Conservation (phyloP, 2,329 filamentous ascomycete species). For the Fusarium chaquense region DNA sequence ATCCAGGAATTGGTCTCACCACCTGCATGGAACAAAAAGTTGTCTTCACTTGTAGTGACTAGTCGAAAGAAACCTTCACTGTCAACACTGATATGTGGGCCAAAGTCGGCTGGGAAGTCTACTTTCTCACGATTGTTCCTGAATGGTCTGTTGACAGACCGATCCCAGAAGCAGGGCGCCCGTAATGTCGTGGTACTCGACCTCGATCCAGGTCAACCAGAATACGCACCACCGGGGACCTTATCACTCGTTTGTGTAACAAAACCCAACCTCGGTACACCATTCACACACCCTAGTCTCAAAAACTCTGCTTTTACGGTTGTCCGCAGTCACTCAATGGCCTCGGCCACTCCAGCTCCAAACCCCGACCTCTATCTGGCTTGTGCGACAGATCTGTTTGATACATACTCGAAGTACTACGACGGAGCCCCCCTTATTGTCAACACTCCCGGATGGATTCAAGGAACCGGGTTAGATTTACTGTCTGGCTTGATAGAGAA, state of each 20-base stretch:
- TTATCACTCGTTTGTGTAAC: conserved; percentile 74
- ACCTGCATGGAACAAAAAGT: conserved; percentile 70
- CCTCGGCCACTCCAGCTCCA: conserved; percentile 72
- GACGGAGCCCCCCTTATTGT: conserved; percentile 70
- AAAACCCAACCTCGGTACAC: conserved; percentile 72
- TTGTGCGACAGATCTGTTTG: conserved; percentile 72
- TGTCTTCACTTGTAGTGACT: conserved; percentile 58
- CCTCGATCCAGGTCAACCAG: conserved; percentile 81
- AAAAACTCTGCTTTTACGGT: conserved; percentile 53
- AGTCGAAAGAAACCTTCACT: conserved; percentile 52
- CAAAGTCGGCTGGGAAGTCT: conserved; percentile 81
- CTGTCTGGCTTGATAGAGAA: conserved; percentile 67
- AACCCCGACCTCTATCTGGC: conserved; percentile 75
- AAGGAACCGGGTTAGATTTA: conserved; percentile 76
- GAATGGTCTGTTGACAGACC: conserved; percentile 72
- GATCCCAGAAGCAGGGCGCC: conserved; percentile 11
- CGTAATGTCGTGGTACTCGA: conserved; percentile 72
- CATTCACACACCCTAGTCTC: conserved; percentile 71
- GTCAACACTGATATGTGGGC: conserved; percentile 72
- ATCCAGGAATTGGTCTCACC: conserved; percentile 68
- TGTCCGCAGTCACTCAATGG: conserved; percentile 74
- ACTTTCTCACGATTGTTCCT: conserved; percentile 75
- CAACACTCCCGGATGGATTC: conserved; percentile 81
- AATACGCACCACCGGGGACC: conserved; percentile 77
- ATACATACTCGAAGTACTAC: conserved; percentile 64